These are phyloP conservation scores for Euphrasia arctica DNA, from an alignment of 305 asterid genomes.

Conservation along the genomic window DNA sequence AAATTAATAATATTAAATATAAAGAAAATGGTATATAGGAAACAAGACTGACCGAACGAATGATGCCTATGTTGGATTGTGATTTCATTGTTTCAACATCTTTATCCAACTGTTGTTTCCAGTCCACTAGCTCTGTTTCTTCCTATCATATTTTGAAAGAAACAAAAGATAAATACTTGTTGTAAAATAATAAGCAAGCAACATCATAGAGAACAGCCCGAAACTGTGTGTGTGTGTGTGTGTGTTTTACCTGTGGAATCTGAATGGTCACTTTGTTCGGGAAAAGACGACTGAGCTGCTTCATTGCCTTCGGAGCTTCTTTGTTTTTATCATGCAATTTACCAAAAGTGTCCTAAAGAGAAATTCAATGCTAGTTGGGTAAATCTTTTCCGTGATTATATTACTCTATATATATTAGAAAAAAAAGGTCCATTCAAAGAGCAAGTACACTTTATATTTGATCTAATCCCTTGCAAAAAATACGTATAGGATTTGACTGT, in stretches of 20 bases:
- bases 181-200: conserved; percentile 10
- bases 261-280: conserved; percentile 88
- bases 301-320: conserved; percentile 66
- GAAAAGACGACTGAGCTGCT: conserved; percentile 80
- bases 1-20: too few relatives aligned
- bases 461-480: too few relatives aligned
- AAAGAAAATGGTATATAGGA: background rate
- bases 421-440: too few relatives aligned
- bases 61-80: conserved; percentile 63
- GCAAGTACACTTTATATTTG: too few relatives aligned
- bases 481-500: too few relatives aligned
- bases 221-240: background rate
- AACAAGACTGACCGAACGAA: conserved; percentile 54
- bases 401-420: too few relatives aligned
- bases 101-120: conserved; percentile 78
- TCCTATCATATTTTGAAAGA: conserved; percentile 47
- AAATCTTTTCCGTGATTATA: too few relatives aligned
- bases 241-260: conserved; percentile 64
- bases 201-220: conserved; percentile 20
- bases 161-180: background rate
- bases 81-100: conserved; percentile 76
- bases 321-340: conserved; percentile 68
- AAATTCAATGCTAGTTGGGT: background rate
- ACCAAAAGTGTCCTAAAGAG: conserved; percentile 62
- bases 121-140: conserved; percentile 55